These are phyloP conservation scores for Termitomyces sp. DNA, from an alignment of 1,284 basidiomycete species.

Conservation along the genomic window DNA sequence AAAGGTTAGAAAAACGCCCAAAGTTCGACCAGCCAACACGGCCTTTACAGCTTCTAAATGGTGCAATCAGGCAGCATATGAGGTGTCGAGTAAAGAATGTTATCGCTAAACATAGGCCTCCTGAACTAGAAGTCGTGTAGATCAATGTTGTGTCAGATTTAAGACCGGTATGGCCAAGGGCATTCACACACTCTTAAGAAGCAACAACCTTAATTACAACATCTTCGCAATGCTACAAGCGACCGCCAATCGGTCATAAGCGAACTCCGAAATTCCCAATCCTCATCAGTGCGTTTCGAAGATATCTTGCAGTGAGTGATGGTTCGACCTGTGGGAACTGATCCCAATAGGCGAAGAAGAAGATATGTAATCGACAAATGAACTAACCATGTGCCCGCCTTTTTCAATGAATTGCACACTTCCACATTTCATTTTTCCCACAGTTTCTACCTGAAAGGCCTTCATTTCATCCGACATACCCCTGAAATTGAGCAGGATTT, in stretches of 20 bases:
- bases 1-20: neutral
- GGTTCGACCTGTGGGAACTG: constrained; percentile 10
- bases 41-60: neutral
- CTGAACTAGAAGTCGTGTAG: neutral
- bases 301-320: neutral
- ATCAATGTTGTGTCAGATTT: neutral
- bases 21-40: neutral
- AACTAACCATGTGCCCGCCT: constrained; percentile 8
- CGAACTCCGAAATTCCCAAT: neutral
- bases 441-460: constrained; percentile 5
- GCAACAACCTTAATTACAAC: neutral
- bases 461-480: constrained; percentile 12
- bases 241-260: constrained; percentile 1
- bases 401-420: constrained; percentile 7
- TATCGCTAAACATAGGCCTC: neutral
- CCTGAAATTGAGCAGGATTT: neutral
- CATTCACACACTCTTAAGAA: neutral
- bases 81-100: neutral
- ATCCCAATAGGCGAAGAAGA: neutral
- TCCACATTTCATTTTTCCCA: constrained; percentile 5
- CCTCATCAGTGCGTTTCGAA: constrained; percentile 8
- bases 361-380: neutral
- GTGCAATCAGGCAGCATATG: neutral
- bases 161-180: neutral
- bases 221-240: neutral